These are phyloP conservation scores for Syncephalastrum monosporum DNA, from an alignment of 371 early-diverging fungal genomes.

Conservation along the genomic window DNA sequence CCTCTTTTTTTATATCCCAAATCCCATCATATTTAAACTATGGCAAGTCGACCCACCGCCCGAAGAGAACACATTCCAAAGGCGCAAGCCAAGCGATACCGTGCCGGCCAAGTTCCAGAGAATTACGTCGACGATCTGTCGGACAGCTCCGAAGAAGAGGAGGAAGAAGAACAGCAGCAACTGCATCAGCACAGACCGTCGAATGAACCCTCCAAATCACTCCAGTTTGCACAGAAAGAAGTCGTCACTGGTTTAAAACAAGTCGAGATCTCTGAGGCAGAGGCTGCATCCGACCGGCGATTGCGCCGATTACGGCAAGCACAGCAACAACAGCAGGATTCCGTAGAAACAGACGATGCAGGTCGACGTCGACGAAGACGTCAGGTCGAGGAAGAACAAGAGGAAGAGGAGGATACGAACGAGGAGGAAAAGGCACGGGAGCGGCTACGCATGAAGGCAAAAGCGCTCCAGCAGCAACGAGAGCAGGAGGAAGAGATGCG, in stretches of 20 bases:
- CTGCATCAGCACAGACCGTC: conserved; percentile 28
- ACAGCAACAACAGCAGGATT: conserved; percentile 21
- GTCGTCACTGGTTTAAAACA: conserved; percentile 46
- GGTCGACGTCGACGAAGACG: conserved; percentile 43
- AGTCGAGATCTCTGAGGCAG: conserved; percentile 41
- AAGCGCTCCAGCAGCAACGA: conserved; percentile 28
- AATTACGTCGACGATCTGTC: conserved; percentile 55
- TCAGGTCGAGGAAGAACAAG: conserved; percentile 29
- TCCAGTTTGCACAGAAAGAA: conserved; percentile 48
- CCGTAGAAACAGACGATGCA: conserved; percentile 15
- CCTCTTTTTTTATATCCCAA: background rate
- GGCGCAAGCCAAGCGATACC: conserved; percentile 56
- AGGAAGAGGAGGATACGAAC: conserved; percentile 23
- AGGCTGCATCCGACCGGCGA: conserved; percentile 43
- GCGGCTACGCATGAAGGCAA: conserved; percentile 46
- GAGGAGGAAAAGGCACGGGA: conserved; percentile 43
- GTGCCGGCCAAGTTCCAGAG: conserved; percentile 63
- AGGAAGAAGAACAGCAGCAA: conserved; percentile 27
- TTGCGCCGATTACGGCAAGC: conserved; percentile 42
- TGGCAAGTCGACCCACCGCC: conserved; percentile 23
- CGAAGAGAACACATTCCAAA: conserved; percentile 33
- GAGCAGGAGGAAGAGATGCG: conserved; percentile 19
- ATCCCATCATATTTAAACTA: conserved; percentile 2
- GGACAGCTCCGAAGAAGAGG: conserved; percentile 52
- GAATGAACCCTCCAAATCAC: conserved; percentile 12